phyloP scores from a whole-genome alignment of 768 basidiomycete species.

The Auricularia cornea region DNA sequence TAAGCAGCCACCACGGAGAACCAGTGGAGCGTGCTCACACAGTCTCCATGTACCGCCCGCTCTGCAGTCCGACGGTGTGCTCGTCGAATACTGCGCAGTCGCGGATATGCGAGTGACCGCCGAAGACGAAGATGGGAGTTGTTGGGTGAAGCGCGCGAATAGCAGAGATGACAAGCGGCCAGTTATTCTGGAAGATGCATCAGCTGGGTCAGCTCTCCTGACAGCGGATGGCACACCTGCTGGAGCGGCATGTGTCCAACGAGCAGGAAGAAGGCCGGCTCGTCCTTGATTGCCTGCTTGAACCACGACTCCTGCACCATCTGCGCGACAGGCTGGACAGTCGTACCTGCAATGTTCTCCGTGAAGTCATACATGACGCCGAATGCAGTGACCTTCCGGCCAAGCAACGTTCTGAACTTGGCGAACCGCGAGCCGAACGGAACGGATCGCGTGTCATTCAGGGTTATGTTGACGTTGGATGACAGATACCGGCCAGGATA shows the following conservation, averaged over 20 bases:
- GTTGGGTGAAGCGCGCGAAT: conserved; percentile 61
- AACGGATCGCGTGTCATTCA: conserved; percentile 28
- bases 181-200: conserved; percentile 54
- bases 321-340: conserved; percentile 60
- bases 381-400: conserved; percentile 66
- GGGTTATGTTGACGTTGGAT: conserved; percentile 80
- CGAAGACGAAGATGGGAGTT: conserved; percentile 77
- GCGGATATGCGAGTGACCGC: conserved; percentile 73
- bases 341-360: conserved; percentile 36
- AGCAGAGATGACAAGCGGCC: conserved; percentile 65
- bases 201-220: too few relatives aligned
- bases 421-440: conserved; percentile 43
- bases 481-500: conserved; percentile 70
- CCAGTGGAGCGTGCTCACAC: conserved; percentile 22
- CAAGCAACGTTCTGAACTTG: conserved; percentile 69
- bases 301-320: conserved; percentile 76
- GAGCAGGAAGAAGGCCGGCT: conserved; percentile 66
- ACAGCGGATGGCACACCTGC: conserved; percentile 27
- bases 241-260: conserved; percentile 75
- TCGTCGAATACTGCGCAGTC: conserved; percentile 70
- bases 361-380: conserved; percentile 76
- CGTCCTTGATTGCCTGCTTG: conserved; percentile 30
- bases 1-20: background rate
- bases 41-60: conserved; percentile 90
- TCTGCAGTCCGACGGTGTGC: conserved; percentile 71